Base-by-base conservation (phyloP, 257 asterid species). In the Forsythia viridissima region DNA sequence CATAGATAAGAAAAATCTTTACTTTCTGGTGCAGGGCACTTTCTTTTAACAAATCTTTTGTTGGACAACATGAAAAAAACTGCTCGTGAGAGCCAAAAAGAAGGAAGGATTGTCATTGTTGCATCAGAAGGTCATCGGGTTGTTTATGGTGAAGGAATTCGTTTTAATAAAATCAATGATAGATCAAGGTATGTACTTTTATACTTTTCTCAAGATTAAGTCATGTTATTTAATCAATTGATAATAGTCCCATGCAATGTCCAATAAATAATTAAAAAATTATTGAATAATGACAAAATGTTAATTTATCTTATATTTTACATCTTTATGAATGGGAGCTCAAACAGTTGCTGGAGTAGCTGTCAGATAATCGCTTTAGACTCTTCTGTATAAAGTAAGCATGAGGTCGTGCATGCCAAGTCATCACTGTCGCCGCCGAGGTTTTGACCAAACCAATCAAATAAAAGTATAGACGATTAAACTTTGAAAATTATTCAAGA, bases 91-190 rank as follows among this genome's bases (percentile, higher is more conserved):
- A 79, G 89, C 84, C 80, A 85, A 12, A 84, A 37, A 70, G 93
- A 91, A 86, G 92, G 97, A 67, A 88, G 92, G 81, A 90, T 91
- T 51, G 82, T 91, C 38, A 88, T 80, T 68, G 83, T 91, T 77
- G 82, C 97, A 71, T 91, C 97, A 10, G 42, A 71, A 55, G 87
- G 82, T 63, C 93, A 90, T 71, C 79, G 70, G 39, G 75, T 84
- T 24, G 82, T 82, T 20, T 76, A 78, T 44, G 13, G 75, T 48
- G 84, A 89, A 84, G 93, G 93, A 63, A 87, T 88, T 59, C 75
- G 78, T 44, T 91, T 90, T 37, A 92, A 88, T 37, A 83, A 88
- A 82, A 88, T 90, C 79, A 90, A 86, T 72, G 90, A 86, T 41
- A 75, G 80, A 77, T 72, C 82, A 44, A 84, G 90, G 93, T 81